Base-by-base conservation (phyloP, 768 basidiomycete genomes). In the Trametes villosa region DNA sequence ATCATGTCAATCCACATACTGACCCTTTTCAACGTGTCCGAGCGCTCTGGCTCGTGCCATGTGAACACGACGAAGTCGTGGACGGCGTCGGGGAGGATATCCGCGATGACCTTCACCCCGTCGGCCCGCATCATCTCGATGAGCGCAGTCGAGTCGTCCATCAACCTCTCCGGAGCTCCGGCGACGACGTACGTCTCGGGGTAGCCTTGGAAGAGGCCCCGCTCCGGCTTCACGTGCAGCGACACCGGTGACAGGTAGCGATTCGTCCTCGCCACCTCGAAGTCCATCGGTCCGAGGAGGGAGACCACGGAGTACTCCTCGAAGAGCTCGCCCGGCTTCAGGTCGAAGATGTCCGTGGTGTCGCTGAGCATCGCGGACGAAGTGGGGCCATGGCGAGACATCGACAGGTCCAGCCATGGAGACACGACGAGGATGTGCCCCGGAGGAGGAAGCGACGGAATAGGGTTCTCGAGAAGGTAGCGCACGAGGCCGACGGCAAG, bases 191-290 rank as follows among this genome's bases (percentile, higher is more conserved):
- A 86, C 0, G 86, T 87, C 22, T 79, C 74, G 2, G 88, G 87
- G 71, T 85, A 89, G 18, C 78, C 81, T 36, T 71, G 76, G 71
- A 88, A 89, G 53, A 74, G 67, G 12, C 80, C 73, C 4, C 66
- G 50, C 29, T 74, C 63, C 9, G 68, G 24, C 9, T 47, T 65
- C 1, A 78, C 74, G 45, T 79, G 68, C 27, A 77, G 64, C 18
- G 83, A 85, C 9, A 81, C 82, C 4, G 87, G 86, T 0, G 87
- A 89, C 33, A 89, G 77, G 62, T 86, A 88, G 29, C 75, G 74
- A 65, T 82, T 86, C 15, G 70, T 69, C 15, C 76, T 75, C 15
- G 79, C 80, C n/a, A 76, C 78, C 5, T 74, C 80, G 2, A 74
- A 62, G 11, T 81, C 82, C 54, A 83, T 79, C 0, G 81, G 77